phyloP scores from a whole-genome alignment of 352 stramenopile species.

The Thalassiosira mediterranea region DNA sequence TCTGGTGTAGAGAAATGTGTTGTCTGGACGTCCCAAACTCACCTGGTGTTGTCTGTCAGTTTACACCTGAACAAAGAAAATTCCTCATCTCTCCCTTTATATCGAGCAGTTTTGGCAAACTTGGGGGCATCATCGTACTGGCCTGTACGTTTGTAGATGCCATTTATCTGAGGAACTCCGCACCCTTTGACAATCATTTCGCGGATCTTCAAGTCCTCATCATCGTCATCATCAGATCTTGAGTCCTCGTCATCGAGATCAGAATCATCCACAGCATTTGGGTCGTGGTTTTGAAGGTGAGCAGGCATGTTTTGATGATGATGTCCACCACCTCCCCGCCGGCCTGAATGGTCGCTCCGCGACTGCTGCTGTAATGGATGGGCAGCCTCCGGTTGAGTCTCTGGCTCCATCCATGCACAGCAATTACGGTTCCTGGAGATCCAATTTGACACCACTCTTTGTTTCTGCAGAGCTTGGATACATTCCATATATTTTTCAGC shows the following conservation, averaged over 20 bases:
- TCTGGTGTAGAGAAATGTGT: constrained; percentile 1
- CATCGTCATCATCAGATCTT: constrained; percentile 55
- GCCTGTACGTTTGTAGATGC: constrained; percentile 62
- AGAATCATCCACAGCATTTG: constrained; percentile 66
- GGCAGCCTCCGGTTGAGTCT: constrained; percentile 38
- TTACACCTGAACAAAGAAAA: constrained; percentile 83
- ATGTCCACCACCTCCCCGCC: constrained; percentile 49
- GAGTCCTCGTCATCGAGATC: constrained; percentile 72
- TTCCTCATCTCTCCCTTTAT: constrained; percentile 46
- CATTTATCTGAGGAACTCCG: constrained; percentile 78
- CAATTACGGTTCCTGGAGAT: constrained; percentile 66
- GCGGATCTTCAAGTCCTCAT: constrained; percentile 22
- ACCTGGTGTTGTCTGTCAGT: constrained; percentile 78
- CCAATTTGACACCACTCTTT: constrained; percentile 66
- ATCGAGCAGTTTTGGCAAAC: constrained; percentile 58
- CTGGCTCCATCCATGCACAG: constrained; percentile 75
- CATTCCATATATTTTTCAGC: constrained; percentile 71
- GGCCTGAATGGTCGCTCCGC: constrained; percentile 60
- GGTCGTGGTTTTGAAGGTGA: constrained; percentile 68
- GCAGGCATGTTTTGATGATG: constrained; percentile 41
- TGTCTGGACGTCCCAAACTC: constrained; percentile 3
- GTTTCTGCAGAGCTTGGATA: constrained; percentile 63
- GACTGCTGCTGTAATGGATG: constrained; percentile 39
- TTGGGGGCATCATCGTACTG: constrained; percentile 66
- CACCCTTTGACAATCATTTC: constrained; percentile 69